Conservation (phyloP, 208 protist genomes). For the Acanthamoeba healyi region DNA sequence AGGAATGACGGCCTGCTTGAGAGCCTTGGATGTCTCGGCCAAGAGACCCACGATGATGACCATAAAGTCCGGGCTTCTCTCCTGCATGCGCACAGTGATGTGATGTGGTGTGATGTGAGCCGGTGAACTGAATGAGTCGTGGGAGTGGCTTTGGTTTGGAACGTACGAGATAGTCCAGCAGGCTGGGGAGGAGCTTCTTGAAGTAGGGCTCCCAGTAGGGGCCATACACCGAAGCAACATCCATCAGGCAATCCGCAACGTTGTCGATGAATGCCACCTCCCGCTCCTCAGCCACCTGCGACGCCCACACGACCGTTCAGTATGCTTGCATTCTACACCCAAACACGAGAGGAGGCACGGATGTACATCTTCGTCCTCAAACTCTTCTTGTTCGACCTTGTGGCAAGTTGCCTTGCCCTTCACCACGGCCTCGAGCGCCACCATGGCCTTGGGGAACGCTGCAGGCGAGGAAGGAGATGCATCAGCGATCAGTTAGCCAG, state of each 20-base stretch:
- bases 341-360: background rate
- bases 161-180: constrained; percentile 56
- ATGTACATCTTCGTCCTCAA: constrained; percentile 54
- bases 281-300: constrained; percentile 47
- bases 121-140: background rate
- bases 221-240: constrained; percentile 25
- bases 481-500: too few relatives aligned
- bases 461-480: background rate
- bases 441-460: constrained; percentile 27
- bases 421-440: constrained; percentile 35
- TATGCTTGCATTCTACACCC: too few relatives aligned
- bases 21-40: constrained; percentile 47
- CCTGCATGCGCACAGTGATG: background rate
- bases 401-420: constrained; percentile 36
- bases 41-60: constrained; percentile 55
- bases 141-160: too few relatives aligned
- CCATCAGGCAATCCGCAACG: constrained; percentile 36
- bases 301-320: too few relatives aligned
- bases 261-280: constrained; percentile 58
- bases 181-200: constrained; percentile 52
- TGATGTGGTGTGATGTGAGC: background rate
- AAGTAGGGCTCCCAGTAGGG: constrained; percentile 47
- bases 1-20: constrained; percentile 52
- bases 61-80: constrained; percentile 6
- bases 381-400: constrained; percentile 57